Evolutionary conservation across 176 grass and related monocot genomes (phyloP).

Genomic region (Urochloa ruziziensis): DNA sequence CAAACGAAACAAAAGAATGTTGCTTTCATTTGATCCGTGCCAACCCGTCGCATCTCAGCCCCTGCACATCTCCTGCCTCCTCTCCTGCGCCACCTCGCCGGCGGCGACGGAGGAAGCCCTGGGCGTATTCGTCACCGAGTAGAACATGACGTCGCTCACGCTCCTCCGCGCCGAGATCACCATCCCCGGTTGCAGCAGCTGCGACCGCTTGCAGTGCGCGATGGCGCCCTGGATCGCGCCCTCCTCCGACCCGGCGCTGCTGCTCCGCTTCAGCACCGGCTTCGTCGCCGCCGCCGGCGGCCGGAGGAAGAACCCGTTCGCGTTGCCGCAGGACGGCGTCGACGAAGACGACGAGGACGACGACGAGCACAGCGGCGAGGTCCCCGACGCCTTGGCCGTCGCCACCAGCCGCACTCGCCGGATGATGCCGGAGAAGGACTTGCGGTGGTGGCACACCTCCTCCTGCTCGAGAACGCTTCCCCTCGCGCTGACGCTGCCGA

Average conservation of each 20-base stretch:
- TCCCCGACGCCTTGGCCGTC: slow-evolving; percentile 29
- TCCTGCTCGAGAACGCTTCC: slow-evolving; percentile 41
- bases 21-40: slow-evolving; percentile 1
- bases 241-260: slow-evolving; percentile 70
- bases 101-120: slow-evolving; percentile 42
- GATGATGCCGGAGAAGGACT: slow-evolving; percentile 87
- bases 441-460: slow-evolving; percentile 56
- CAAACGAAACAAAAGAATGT: not conserved
- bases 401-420: slow-evolving; percentile 55
- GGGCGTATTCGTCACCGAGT: slow-evolving; percentile 51
- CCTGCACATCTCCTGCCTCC: slow-evolving; percentile 62
- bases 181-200: slow-evolving; percentile 34
- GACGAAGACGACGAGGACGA: slow-evolving; percentile 34
- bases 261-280: slow-evolving; percentile 61
- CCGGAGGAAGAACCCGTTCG: slow-evolving; percentile 28
- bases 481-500: not conserved
- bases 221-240: slow-evolving; percentile 88
- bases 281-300: not conserved
- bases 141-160: slow-evolving; percentile 60
- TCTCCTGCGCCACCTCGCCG: slow-evolving; percentile 46
- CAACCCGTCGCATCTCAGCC: slow-evolving; percentile 27
- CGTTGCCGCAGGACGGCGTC: slow-evolving; percentile 49
- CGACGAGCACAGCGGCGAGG: slow-evolving; percentile 52
- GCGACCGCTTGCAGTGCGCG: slow-evolving; percentile 87
- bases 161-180: slow-evolving; percentile 42